Conservation (phyloP, 768 basidiomycete species). For the Boletus edulis region DNA sequence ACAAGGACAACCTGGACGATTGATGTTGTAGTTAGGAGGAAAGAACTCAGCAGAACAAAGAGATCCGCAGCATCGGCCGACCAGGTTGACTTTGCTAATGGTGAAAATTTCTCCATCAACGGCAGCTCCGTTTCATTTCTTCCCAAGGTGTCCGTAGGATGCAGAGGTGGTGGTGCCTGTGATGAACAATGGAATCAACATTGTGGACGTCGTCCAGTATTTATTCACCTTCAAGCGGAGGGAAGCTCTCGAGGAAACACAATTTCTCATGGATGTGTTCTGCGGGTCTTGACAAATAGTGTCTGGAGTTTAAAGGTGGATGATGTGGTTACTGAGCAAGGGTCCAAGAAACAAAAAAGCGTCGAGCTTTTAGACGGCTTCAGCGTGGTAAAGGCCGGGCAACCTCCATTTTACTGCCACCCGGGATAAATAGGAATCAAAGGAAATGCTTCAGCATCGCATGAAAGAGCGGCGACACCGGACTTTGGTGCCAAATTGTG, state of each 20-base stretch:
- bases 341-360: too few species aligned
- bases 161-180: neutral
- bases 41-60: constrained; percentile 4
- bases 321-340: too few species aligned
- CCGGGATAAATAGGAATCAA: too few species aligned
- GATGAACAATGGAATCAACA: neutral
- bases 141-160: neutral
- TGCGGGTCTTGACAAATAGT: neutral
- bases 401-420: too few species aligned
- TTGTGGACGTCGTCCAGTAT: neutral
- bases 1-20: constrained; percentile 3
- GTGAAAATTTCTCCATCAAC: neutral
- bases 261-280: neutral
- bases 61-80: constrained; percentile 3
- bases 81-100: neutral
- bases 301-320: neutral
- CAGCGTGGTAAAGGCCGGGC: too few species aligned
- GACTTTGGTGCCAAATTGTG: too few species aligned
- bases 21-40: neutral
- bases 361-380: too few species aligned
- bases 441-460: too few species aligned
- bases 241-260: neutral
- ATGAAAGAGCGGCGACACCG: too few species aligned
- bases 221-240: neutral
- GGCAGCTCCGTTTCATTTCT: neutral